These are phyloP conservation scores for Talaromyces piceae DNA, from an alignment of 2,329 filamentous ascomycete genomes.

Conservation along the genomic window DNA sequence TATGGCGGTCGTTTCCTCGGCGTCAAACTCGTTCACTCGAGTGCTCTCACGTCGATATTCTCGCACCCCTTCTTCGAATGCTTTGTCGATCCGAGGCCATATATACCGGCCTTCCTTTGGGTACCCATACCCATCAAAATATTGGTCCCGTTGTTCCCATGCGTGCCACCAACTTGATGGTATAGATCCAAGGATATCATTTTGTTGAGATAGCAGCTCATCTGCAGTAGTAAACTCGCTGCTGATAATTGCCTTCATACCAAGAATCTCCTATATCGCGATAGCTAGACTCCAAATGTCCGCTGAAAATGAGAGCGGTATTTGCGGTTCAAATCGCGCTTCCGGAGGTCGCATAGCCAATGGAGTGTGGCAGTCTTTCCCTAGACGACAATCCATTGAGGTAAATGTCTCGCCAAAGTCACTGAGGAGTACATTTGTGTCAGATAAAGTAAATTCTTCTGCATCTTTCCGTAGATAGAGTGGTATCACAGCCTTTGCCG, in stretches of 20 bases:
- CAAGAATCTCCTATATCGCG: constrained; percentile 23
- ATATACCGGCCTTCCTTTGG: constrained; percentile 8
- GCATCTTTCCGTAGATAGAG: constrained; percentile 15
- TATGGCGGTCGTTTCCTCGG: constrained; percentile 18
- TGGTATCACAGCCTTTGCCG: constrained; percentile 19
- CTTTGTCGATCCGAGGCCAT: constrained; percentile 16
- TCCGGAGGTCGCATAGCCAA: constrained; percentile 17
- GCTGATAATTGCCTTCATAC: constrained; percentile 17
- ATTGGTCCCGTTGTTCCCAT: neutral
- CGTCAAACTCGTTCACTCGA: constrained; percentile 11
- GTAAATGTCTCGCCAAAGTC: constrained; percentile 30
- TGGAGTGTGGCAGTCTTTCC: constrained; percentile 17
- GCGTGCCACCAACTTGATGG: constrained; percentile 1
- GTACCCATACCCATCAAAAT: constrained; percentile 11
- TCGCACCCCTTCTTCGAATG: constrained; percentile 20
- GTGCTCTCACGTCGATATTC: constrained; percentile 14
- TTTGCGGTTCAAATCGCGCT: constrained; percentile 17
- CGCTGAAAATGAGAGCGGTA: constrained; percentile 16
- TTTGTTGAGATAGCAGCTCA: constrained; percentile 15
- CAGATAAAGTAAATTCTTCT: constrained; percentile 18
- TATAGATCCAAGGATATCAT: constrained; percentile 17
- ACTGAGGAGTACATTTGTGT: constrained; percentile 21
- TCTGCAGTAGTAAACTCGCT: constrained; percentile 11
- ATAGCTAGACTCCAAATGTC: constrained; percentile 23
- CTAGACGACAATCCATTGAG: neutral